Evolutionary conservation across 2,329 filamentous ascomycete species (phyloP).

Genomic region (Emmonsiellopsis sp.): DNA sequence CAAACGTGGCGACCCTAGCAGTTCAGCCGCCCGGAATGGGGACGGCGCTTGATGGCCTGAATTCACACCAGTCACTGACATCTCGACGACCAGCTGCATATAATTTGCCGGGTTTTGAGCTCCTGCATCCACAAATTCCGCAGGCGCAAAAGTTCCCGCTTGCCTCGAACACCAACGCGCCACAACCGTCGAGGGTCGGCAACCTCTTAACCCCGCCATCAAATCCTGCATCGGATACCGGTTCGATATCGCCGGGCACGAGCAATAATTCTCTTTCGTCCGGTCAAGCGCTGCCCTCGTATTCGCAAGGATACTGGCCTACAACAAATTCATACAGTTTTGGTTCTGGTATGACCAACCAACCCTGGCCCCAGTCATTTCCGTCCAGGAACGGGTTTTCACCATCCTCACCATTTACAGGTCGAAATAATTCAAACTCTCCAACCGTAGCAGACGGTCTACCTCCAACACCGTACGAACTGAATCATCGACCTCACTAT

Average conservation of each 20-base stretch:
- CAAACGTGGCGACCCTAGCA: constrained; percentile 55
- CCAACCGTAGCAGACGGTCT: constrained; percentile 54
- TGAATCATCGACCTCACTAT: constrained; percentile 54
- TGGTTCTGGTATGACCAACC: constrained; percentile 36
- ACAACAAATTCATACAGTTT: constrained; percentile 49
- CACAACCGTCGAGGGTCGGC: constrained; percentile 45
- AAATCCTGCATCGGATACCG: constrained; percentile 41
- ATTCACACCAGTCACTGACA: constrained; percentile 56
- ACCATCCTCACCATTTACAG: constrained; percentile 39
- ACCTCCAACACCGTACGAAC: constrained; percentile 55
- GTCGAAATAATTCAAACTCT: constrained; percentile 46
- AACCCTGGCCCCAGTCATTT: constrained; percentile 36
- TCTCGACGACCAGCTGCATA: constrained; percentile 61
- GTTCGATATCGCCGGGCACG: constrained; percentile 43
- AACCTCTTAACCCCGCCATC: constrained; percentile 55
- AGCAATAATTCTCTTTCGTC: constrained; percentile 11
- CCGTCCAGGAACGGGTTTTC: constrained; percentile 47
- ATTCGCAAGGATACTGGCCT: constrained; percentile 46
- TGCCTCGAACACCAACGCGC: constrained; percentile 29
- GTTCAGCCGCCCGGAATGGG: constrained; percentile 53
- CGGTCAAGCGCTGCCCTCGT: constrained; percentile 36
- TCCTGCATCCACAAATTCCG: constrained; percentile 52
- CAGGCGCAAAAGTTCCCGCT: constrained; percentile 41
- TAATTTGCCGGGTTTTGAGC: constrained; percentile 59
- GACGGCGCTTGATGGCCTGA: constrained; percentile 51